phyloP scores from a whole-genome alignment of 1,284 basidiomycete genomes.

The Fomitopsis schrenkii region DNA sequence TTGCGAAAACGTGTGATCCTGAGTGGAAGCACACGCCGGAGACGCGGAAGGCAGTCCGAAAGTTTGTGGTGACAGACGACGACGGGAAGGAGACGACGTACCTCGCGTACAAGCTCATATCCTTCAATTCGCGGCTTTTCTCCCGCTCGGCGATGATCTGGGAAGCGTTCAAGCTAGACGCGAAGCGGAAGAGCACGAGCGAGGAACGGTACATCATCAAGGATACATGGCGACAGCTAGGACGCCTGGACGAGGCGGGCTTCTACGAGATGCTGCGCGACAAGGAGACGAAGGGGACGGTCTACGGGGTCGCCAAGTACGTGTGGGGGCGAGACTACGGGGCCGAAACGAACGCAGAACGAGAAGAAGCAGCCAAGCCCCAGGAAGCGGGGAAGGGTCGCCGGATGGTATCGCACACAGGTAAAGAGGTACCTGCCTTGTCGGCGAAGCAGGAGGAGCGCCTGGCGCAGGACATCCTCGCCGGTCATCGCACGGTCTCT shows the following conservation, averaged over 20 bases:
- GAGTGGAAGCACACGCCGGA: not conserved
- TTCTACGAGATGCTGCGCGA: not conserved
- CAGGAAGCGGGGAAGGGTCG: not conserved
- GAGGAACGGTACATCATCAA: not conserved
- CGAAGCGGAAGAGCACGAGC: too few species aligned
- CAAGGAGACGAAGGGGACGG: not conserved
- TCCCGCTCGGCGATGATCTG: not conserved
- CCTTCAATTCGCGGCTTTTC: not conserved
- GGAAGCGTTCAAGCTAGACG: not conserved
- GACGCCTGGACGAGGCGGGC: not conserved
- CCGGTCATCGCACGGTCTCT: not conserved
- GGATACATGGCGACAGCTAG: not conserved
- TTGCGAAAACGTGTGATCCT: not conserved
- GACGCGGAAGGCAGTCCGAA: not conserved
- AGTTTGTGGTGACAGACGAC: not conserved
- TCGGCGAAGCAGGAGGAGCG: too few species aligned
- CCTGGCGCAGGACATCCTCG: not conserved
- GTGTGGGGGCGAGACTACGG: not conserved
- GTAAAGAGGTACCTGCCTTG: too few species aligned
- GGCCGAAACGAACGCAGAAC: not conserved
- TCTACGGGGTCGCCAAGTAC: not conserved
- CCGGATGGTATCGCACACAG: too few species aligned
- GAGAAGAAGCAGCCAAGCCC: too few species aligned
- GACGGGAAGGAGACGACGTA: not conserved
- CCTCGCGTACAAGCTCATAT: not conserved